Evolutionary conservation across 176 grass and related monocot species (phyloP).

Genomic region (Typha latifolia): DNA sequence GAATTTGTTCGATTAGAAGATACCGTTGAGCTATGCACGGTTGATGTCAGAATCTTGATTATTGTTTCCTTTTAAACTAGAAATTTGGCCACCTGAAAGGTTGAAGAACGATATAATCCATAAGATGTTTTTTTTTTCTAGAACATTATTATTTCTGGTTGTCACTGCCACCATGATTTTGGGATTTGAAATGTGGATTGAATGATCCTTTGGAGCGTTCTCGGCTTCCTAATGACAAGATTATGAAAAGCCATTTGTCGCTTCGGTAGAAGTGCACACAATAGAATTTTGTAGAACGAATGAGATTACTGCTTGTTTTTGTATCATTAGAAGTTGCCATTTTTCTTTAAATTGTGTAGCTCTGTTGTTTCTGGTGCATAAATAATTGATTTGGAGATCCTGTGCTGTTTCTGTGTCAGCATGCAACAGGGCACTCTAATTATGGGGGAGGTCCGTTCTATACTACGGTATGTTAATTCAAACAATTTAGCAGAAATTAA

Average conservation of each 20-base stretch:
- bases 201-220: not conserved
- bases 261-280: not conserved
- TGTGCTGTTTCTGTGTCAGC: constrained; percentile 1
- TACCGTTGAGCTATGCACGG: not conserved
- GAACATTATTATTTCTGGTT: not conserved
- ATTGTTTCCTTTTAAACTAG: too few relatives aligned
- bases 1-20: not conserved
- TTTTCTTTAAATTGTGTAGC: not conserved
- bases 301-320: not conserved
- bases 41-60: not conserved
- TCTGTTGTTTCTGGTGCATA: not conserved
- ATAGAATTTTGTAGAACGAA: not conserved
- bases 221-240: too few relatives aligned
- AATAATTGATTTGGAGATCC: not conserved
- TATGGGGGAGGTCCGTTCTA: constrained; percentile 14
- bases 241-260: not conserved
- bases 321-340: not conserved
- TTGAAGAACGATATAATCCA: too few relatives aligned
- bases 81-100: too few relatives aligned
- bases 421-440: constrained; percentile 7
- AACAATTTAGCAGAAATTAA: not conserved
- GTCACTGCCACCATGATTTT: not conserved
- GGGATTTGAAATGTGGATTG: not conserved
- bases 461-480: constrained; percentile 9
- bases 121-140: too few relatives aligned